These are phyloP conservation scores for Monosporascus sp. DNA, from an alignment of 2,329 filamentous ascomycete species.

Conservation along the genomic window DNA sequence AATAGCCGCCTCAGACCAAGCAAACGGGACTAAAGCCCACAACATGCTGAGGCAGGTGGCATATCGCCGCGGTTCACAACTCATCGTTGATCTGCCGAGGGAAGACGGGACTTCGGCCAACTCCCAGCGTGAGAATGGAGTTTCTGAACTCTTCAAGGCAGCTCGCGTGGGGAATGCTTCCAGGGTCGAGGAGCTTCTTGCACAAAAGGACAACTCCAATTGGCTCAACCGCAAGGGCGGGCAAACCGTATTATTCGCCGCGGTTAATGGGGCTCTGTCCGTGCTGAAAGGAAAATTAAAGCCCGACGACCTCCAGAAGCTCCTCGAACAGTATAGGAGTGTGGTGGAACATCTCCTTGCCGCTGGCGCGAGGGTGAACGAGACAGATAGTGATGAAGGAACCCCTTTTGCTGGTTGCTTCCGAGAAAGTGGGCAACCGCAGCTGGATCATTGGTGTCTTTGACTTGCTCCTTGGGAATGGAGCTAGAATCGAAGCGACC, in stretches of 20 bases:
- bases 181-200: no score
- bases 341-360: not conserved
- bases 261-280: no score
- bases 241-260: no score
- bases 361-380: not conserved
- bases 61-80: no score
- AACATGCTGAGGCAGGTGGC: constrained; percentile 30
- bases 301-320: no score
- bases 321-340: not conserved
- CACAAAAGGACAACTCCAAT: no score
- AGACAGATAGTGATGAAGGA: not conserved
- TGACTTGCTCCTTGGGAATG: constrained; percentile 30
- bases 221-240: no score
- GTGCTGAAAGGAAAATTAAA: no score
- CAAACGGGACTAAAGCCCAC: constrained; percentile 31
- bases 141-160: no score
- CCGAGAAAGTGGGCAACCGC: constrained; percentile 29
- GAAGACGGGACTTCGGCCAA: constrained; percentile 17
- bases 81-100: constrained; percentile 30
- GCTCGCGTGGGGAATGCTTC: no score
- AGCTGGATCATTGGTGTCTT: constrained; percentile 37
- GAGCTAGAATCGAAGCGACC: constrained; percentile 28
- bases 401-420: constrained; percentile 33
- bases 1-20: constrained; percentile 32
- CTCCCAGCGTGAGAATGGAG: no score